phyloP scores from a whole-genome alignment of 108 stramenopile species.

The Licmophora abbreviata region DNA sequence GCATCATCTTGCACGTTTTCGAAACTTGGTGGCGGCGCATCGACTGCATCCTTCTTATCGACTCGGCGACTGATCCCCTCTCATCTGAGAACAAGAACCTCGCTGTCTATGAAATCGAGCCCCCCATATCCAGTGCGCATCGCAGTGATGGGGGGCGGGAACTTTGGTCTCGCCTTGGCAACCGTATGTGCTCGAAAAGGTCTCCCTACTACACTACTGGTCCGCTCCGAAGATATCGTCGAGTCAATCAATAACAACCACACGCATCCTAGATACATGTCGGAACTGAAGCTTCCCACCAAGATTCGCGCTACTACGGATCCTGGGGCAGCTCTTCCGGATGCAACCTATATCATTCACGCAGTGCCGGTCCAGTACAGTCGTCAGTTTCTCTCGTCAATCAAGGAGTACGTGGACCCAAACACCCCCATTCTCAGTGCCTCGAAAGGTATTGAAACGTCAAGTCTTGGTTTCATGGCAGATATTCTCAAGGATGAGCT shows the following conservation, averaged over 20 bases:
- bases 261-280: slow-evolving; percentile 85
- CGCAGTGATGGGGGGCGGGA: slow-evolving; percentile 92
- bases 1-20: too few species aligned
- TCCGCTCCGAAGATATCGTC: slow-evolving; percentile 71
- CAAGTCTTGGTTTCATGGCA: slow-evolving; percentile 88
- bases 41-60: too few species aligned
- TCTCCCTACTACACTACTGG: slow-evolving; percentile 78
- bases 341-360: slow-evolving; percentile 93
- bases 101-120: too few species aligned
- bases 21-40: too few species aligned
- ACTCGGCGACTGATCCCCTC: too few species aligned
- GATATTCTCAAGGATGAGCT: slow-evolving; percentile 83
- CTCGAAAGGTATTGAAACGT: slow-evolving; percentile 92
- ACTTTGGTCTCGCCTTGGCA: slow-evolving; percentile 91
- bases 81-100: too few species aligned
- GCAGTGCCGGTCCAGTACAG: slow-evolving; percentile 93
- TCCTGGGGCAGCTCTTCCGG: slow-evolving; percentile 59
- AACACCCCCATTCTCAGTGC: slow-evolving; percentile 68
- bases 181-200: slow-evolving; percentile 70
- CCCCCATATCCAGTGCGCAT: slow-evolving; percentile 69
- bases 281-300: slow-evolving; percentile 57
- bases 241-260: slow-evolving; percentile 77
- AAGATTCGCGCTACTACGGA: slow-evolving; percentile 79
- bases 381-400: slow-evolving; percentile 58
- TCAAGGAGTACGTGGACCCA: slow-evolving; percentile 59